Evolutionary conservation across 2,329 filamentous ascomycete species (phyloP).

Genomic region (Ophiocordyceps sinensis): DNA sequence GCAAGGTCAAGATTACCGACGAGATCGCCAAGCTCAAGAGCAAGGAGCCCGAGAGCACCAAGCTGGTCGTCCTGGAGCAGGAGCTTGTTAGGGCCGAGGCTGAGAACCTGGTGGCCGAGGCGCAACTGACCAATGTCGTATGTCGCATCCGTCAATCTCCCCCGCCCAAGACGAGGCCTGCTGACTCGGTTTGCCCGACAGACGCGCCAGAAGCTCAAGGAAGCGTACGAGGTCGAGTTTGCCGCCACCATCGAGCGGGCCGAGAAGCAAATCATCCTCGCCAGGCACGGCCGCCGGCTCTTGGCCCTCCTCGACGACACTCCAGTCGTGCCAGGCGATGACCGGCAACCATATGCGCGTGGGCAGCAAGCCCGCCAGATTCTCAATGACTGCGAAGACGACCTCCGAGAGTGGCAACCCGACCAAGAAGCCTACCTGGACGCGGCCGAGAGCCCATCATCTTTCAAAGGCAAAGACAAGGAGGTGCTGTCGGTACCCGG

Average conservation of each 20-base stretch:
- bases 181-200: conserved; percentile 16
- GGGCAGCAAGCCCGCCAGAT: conserved; percentile 62
- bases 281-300: conserved; percentile 76
- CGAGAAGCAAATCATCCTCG: conserved; percentile 92
- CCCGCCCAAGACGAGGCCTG: neutral
- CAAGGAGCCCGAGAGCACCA: conserved; percentile 78
- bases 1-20: conserved; percentile 76
- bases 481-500: conserved; percentile 6
- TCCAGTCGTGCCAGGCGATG: conserved; percentile 76
- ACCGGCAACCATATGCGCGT: conserved; percentile 52
- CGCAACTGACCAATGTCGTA: conserved; percentile 89
- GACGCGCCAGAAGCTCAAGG: conserved; percentile 93
- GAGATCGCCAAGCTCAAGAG: conserved; percentile 85
- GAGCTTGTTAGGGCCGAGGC: conserved; percentile 93
- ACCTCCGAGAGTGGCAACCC: conserved; percentile 61
- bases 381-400: conserved; percentile 82
- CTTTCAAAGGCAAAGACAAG: conserved; percentile 9
- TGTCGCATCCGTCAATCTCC: conserved; percentile 17
- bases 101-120: conserved; percentile 89
- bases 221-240: conserved; percentile 81
- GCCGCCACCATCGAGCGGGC: conserved; percentile 86
- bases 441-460: conserved; percentile 4
- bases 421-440: conserved; percentile 21
- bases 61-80: conserved; percentile 77
- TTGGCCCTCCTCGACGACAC: conserved; percentile 78